phyloP scores from a whole-genome alignment of 2,329 filamentous ascomycete species.

The Atkinsonella texensis region DNA sequence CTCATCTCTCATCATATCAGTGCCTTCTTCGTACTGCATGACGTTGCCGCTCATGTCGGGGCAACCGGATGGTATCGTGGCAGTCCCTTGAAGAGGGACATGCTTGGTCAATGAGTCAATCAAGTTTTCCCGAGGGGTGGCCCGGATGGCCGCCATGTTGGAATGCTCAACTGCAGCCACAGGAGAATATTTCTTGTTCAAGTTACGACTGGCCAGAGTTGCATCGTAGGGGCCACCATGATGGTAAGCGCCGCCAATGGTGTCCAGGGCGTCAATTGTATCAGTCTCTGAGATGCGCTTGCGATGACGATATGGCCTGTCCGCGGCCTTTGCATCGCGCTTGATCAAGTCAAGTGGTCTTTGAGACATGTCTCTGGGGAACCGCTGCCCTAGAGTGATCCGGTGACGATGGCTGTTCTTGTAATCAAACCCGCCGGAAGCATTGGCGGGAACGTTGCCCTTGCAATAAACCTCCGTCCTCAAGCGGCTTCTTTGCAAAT shows the following conservation, averaged over 20 bases:
- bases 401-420: conserved; percentile 7
- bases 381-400: conserved; percentile 28
- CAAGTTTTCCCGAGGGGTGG: conserved; percentile 70
- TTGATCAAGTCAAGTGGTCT: conserved; percentile 56
- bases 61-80: conserved; percentile 61
- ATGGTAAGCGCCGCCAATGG: conserved; percentile 59
- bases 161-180: conserved; percentile 62
- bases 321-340: conserved; percentile 50
- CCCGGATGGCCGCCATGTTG: conserved; percentile 66
- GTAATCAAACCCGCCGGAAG: background rate
- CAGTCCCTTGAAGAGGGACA: conserved; percentile 70
- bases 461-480: background rate
- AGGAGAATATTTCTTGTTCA: conserved; percentile 49
- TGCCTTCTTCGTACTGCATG: conserved; percentile 75
- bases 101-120: conserved; percentile 60
- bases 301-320: conserved; percentile 56
- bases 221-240: conserved; percentile 89
- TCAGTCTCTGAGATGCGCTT: conserved; percentile 60
- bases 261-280: conserved; percentile 69
- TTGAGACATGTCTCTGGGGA: conserved; percentile 51
- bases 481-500: background rate
- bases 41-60: conserved; percentile 54
- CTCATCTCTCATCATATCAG: conserved; percentile 68
- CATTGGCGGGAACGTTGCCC: background rate
- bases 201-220: conserved; percentile 62